phyloP scores from a whole-genome alignment of 805 yeast species.

The Candida montana region DNA sequence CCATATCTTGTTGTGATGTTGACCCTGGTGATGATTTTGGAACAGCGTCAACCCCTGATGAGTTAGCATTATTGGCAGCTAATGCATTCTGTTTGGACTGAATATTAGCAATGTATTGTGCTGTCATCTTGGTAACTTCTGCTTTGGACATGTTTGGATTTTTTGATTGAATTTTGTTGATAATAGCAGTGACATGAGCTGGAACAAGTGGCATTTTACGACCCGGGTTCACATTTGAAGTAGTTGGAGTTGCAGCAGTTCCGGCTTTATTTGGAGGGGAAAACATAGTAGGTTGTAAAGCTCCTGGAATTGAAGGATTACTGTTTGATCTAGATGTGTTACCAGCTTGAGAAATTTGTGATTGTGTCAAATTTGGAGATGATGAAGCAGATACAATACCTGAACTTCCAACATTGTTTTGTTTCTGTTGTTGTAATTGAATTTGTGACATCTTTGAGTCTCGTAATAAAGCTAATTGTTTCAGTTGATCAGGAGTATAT shows the following conservation, averaged over 20 bases:
- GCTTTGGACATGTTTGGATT: conserved; percentile 58
- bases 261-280: conserved; percentile 1
- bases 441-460: conserved; percentile 18
- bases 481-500: conserved; percentile 56
- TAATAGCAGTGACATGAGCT: conserved; percentile 60
- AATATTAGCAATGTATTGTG: conserved; percentile 52
- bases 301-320: conserved; percentile 15
- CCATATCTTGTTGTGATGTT: conserved; percentile 33
- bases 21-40: conserved; percentile 17
- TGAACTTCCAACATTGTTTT: neutral
- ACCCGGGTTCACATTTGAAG: conserved; percentile 6
- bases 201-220: conserved; percentile 38
- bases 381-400: conserved; percentile 9
- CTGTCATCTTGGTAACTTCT: conserved; percentile 62
- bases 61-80: neutral
- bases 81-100: conserved; percentile 39
- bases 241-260: neutral
- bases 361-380: conserved; percentile 14
- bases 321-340: conserved; percentile 19
- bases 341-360: conserved; percentile 4
- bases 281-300: conserved; percentile 7
- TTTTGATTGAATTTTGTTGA: conserved; percentile 58
- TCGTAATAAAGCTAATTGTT: conserved; percentile 44
- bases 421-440: conserved; percentile 4
- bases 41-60: neutral